Evolutionary conservation across 192 early-diverging fungal species (phyloP), one percentile per base, ranked within the genome.

Genomic region (Spinellus fusiger): DNA sequence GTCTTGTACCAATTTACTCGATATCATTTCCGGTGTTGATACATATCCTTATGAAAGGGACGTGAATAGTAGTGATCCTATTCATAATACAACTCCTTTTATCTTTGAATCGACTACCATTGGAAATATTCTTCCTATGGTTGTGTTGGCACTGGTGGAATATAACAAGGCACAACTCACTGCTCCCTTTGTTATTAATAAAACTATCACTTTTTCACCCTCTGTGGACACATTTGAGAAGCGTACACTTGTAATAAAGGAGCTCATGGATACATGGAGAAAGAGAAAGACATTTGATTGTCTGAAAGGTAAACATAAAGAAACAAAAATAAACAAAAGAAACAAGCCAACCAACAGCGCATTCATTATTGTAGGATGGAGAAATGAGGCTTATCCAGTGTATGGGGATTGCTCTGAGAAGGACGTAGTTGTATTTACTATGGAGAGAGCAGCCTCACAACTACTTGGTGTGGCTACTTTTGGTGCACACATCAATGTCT

Each of bases 401-500:
- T 93, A 89, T 59, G 87, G 85, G 0, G 65, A 69, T 34, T 22
- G 40, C 55, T 56, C 47, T 27, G 32, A 73, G 20, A 53, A 59
- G 0, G 58, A 56, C 4, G 67, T 59, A 15, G 56, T 84, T 5
- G 79, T 82, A 1, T 69, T 90, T 48, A 77, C 79, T 13, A 71
- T 96, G 27, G 96, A 98, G 66, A 80, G 96, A 2, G 84, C 90
- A 0, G 90, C 89, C 1, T 80, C 86, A 5, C 80, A 78, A 1
- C 68, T 90, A 31, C 86, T 99, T 78, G 96, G 93, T 5, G 73
- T 95, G 0, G 81, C 88, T 15, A 82, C 87, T 2, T 97, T 86
- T 59, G 96, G 96, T 18, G 89, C 90, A 23, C 94, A 99, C 71
- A 49, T 97, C 51, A 99, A 94, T 73, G 94, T 86, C 0, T 90